These are phyloP conservation scores for Jackrogersella minutella DNA, from an alignment of 495 filamentous ascomycete species.

Conservation along the genomic window DNA sequence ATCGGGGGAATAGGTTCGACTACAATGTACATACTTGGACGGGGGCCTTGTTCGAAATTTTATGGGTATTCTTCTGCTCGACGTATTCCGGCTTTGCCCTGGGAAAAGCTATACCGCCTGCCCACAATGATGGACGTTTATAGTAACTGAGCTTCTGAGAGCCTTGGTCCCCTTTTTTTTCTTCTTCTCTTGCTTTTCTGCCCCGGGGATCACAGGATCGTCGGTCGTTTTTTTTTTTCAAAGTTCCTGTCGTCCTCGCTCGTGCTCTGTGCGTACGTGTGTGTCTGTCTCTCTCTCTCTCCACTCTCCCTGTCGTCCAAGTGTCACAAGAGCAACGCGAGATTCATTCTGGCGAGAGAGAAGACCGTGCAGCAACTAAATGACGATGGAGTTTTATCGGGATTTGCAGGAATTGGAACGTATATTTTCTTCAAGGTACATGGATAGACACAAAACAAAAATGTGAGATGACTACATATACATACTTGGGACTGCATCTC, in stretches of 20 bases:
- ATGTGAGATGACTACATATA: neutral
- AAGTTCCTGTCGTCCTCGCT: neutral
- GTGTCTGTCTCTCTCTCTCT: neutral
- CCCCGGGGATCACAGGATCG: slow-evolving; percentile 16
- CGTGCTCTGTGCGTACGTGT: too few species aligned
- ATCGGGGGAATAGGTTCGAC: slow-evolving; percentile 18
- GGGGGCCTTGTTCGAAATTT: slow-evolving; percentile 15
- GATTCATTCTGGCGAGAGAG: neutral
- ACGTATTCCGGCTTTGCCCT: slow-evolving; percentile 13
- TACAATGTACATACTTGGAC: neutral
- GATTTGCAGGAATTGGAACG: slow-evolving; percentile 14
- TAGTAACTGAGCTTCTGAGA: slow-evolving; percentile 2
- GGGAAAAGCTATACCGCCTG: slow-evolving; percentile 9
- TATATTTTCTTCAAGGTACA: slow-evolving; percentile 5
- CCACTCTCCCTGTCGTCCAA: slow-evolving; percentile 12
- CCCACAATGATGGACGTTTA: neutral
- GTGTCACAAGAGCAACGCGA: slow-evolving; percentile 21
- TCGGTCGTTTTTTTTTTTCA: slow-evolving; percentile 4
- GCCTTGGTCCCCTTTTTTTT: slow-evolving; percentile 11
- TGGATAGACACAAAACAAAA: slow-evolving; percentile 6
- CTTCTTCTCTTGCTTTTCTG: too few species aligned
- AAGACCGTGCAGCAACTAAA: neutral
- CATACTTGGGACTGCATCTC: slow-evolving; percentile 34
- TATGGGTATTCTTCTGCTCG: too few species aligned
- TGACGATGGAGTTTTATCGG: slow-evolving; percentile 20